Evolutionary conservation across 2,329 filamentous ascomycete species (phyloP).

Genomic region (Aspergillus niger): DNA sequence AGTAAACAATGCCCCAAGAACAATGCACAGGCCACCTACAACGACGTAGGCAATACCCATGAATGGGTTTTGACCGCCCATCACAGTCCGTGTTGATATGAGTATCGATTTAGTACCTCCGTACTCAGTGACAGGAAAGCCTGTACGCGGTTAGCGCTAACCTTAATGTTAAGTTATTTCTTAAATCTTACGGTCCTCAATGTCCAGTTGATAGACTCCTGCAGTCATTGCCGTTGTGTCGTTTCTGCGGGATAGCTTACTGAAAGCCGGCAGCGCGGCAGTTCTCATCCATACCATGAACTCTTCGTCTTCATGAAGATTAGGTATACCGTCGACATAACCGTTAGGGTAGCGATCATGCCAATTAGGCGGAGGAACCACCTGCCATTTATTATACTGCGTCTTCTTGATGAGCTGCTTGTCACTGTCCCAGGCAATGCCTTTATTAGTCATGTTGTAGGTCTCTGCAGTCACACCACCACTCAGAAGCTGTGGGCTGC

Average conservation of each 20-base stretch:
- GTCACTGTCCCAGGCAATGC: conserved; percentile 87
- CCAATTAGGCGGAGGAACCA: conserved; percentile 90
- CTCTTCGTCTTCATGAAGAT: conserved; percentile 73
- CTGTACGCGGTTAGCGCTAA: conserved; percentile 51
- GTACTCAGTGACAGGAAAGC: conserved; percentile 77
- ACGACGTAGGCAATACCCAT: conserved; percentile 95
- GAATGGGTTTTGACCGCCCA: conserved; percentile 94
- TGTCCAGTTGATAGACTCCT: conserved; percentile 75
- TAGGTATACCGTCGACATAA: conserved; percentile 69
- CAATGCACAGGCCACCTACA: conserved; percentile 87
- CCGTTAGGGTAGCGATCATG: conserved; percentile 65
- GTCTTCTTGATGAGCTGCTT: conserved; percentile 74
- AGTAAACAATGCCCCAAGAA: conserved; percentile 86
- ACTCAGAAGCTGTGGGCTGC: conserved; percentile 58
- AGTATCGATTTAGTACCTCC: conserved; percentile 87
- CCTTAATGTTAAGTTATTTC: neutral
- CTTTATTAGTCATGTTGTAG: conserved; percentile 75
- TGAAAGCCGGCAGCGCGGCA: conserved; percentile 88
- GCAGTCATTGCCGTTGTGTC: conserved; percentile 66
- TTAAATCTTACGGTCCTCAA: conserved; percentile 70
- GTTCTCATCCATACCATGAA: conserved; percentile 99
- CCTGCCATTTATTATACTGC: conserved; percentile 64
- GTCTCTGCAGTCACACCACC: conserved; percentile 56
- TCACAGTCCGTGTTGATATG: conserved; percentile 84
- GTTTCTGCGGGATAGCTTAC: conserved; percentile 87